These are phyloP conservation scores for Fusarium odoratissimum DNA, from an alignment of 2,329 filamentous ascomycete species.

Conservation along the genomic window DNA sequence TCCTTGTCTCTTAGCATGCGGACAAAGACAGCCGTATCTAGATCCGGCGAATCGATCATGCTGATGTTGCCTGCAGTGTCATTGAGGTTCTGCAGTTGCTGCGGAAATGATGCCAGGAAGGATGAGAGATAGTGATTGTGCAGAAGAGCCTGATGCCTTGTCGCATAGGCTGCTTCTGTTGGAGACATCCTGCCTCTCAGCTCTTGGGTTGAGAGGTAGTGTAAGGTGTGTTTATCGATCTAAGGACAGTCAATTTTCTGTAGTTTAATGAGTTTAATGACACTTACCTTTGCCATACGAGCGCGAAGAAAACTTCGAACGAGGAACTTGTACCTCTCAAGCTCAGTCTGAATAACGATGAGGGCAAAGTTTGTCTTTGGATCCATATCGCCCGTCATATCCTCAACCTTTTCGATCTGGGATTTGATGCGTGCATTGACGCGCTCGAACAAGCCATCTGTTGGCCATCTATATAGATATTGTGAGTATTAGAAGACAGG, in stretches of 20 bases:
- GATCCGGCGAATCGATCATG: constrained; percentile 92
- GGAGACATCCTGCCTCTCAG: constrained; percentile 75
- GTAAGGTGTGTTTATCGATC: constrained; percentile 81
- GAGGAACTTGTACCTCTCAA: constrained; percentile 93
- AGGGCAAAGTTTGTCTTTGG: constrained; percentile 92
- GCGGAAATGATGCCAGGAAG: constrained; percentile 86
- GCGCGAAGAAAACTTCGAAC: constrained; percentile 84
- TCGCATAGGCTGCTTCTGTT: constrained; percentile 84
- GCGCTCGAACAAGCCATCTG: constrained; percentile 81
- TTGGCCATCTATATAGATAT: constrained; percentile 71
- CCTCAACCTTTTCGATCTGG: constrained; percentile 78
- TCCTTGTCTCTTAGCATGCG: constrained; percentile 73
- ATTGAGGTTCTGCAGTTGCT: constrained; percentile 83
- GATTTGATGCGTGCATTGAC: constrained; percentile 77
- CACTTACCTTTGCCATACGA: constrained; percentile 82
- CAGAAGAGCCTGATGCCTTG: constrained; percentile 84
- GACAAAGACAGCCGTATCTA: constrained; percentile 86
- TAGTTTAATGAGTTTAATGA: too few relatives aligned
- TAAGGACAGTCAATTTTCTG: constrained; percentile 48
- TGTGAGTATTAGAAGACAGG: background rate
- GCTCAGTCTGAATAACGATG: constrained; percentile 95
- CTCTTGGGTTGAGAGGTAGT: constrained; percentile 72
- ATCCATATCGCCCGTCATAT: constrained; percentile 86
- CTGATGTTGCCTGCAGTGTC: constrained; percentile 89
- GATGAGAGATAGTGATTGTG: constrained; percentile 86